Base-by-base conservation (phyloP, 2,329 filamentous ascomycete species). In the Hypomyces perniciosus region DNA sequence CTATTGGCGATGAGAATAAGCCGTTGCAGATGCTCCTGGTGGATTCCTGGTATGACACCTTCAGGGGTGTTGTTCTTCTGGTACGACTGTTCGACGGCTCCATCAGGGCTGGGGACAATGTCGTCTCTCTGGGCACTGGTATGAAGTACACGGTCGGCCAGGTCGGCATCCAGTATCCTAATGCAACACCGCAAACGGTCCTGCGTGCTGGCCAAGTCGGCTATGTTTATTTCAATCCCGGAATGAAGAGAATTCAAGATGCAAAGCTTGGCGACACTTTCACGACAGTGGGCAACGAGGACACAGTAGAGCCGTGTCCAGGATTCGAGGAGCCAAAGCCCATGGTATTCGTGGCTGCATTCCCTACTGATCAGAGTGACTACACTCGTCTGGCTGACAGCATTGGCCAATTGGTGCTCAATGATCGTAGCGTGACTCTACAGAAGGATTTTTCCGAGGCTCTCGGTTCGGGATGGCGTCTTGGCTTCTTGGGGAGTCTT, bases 331-430 rank as follows among this genome's bases (percentile, higher is more conserved):
- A 99, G 67, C 92, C 93, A 1, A 95, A 99, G 68, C 87, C 91
- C 5, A 99, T 99, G 93, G 93, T 99, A 4, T 99, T 99, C 60
- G 93, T 99, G 4, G 91, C 92, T 1, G 93, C 93, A 0, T 99
- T 96, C 61, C 93, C 93, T 0, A 90, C 91, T 0, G 91, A 99
- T 62, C 90, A 95, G 59, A 77, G 84, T 60, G 89, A 96, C 66
- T 92, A 95, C 64, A 80, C 81, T 40, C 87, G 90, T 62, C 74
- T 99, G 4, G 89, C 95, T 56, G 92, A 97, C 67, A 96, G 90
- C 67, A 96, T 99, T 64, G 86, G 86, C 54, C 92, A 97, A 65
- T 83, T 99, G 10, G 84, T 92, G 2, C 81, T 99, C 48, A 99
- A 99, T 66, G 93, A 99, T 67, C 84, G 93, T 53, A 96, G 90